A percentile compares a stretch with the other conserved stretches of the same genome.
These are phyloP conservation scores for Fagopyrum esculentum DNA, from an alignment of 148 eudicot genomes.

Conservation along the genomic window DNA sequence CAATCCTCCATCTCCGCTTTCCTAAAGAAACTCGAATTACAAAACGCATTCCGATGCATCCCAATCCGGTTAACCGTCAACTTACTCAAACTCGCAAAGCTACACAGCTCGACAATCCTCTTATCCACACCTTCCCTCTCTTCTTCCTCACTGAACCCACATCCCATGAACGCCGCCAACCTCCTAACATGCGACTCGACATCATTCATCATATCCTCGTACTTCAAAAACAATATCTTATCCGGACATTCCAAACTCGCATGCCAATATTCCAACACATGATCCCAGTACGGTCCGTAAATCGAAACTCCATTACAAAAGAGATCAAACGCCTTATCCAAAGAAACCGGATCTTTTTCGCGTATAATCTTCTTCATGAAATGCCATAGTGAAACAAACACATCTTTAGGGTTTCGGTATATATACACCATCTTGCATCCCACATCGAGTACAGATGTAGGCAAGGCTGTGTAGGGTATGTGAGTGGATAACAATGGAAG, in stretches of 20 bases:
- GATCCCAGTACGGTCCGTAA: conserved; percentile 8
- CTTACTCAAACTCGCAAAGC: conserved; percentile 3
- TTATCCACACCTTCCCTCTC: background rate
- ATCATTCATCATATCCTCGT: background rate
- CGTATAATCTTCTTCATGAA: conserved; percentile 22
- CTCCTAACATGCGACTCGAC: background rate
- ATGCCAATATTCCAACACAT: too few species aligned
- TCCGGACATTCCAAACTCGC: too few species aligned
- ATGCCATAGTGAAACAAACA: conserved; percentile 43
- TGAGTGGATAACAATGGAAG: conserved; percentile 23
- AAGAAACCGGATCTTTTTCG: background rate
- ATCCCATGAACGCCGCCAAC: background rate
- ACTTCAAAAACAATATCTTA: too few species aligned
- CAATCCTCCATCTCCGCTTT: background rate
- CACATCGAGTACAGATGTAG: conserved; percentile 21
- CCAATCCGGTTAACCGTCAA: background rate
- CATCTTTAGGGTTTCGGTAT: conserved; percentile 44
- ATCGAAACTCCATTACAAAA: conserved; percentile 5
- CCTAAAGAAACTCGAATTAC: background rate
- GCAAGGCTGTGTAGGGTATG: conserved; percentile 23
- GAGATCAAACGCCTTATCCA: conserved; percentile 1
- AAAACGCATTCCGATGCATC: background rate
- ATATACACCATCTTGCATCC: conserved; percentile 33
- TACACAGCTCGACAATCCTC: background rate
- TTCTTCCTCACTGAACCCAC: background rate